A percentile compares a stretch with the other conserved stretches of the same genome.
These are phyloP conservation scores for Cymbidium sinense DNA, from an alignment of 106 monocot species.

Conservation along the genomic window DNA sequence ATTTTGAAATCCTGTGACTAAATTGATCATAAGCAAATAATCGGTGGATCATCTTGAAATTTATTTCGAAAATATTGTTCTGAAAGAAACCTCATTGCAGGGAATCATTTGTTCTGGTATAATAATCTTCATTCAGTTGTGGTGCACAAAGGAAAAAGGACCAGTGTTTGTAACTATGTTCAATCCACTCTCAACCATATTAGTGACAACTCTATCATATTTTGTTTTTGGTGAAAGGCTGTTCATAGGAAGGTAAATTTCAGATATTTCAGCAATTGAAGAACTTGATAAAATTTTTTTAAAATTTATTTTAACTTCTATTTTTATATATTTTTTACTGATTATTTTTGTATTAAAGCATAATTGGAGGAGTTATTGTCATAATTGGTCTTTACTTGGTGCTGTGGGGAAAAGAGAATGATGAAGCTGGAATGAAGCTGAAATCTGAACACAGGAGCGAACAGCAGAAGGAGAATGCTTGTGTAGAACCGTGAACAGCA, in stretches of 20 bases:
- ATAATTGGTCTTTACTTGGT: conserved; percentile 65
- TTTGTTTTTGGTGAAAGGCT: conserved; percentile 69
- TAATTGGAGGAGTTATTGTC: conserved; percentile 74
- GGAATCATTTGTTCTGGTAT: conserved; percentile 37
- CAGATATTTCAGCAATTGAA: not conserved
- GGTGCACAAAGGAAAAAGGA: conserved; percentile 78
- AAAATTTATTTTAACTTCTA: not conserved
- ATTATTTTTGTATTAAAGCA: conserved; percentile 25
- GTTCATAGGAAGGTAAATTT: conserved; percentile 62
- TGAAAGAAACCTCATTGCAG: not conserved
- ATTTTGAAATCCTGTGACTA: too few species aligned
- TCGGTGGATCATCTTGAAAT: too few species aligned
- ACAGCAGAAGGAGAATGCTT: not conserved
- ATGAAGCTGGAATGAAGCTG: conserved; percentile 9
- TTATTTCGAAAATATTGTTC: not conserved
- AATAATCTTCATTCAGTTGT: conserved; percentile 70
- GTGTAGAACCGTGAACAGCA: not conserved
- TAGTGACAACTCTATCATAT: conserved; percentile 69
- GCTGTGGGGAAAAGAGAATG: conserved; percentile 78
- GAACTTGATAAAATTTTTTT: not conserved
- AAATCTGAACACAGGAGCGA: not conserved
- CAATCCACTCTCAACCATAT: conserved; percentile 66
- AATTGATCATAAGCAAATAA: too few species aligned
- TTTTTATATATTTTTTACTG: not conserved
- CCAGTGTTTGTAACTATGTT: conserved; percentile 97